Evolutionary conservation across 179 eudicot species (phyloP).

Genomic region (Gypsophila paniculata): DNA sequence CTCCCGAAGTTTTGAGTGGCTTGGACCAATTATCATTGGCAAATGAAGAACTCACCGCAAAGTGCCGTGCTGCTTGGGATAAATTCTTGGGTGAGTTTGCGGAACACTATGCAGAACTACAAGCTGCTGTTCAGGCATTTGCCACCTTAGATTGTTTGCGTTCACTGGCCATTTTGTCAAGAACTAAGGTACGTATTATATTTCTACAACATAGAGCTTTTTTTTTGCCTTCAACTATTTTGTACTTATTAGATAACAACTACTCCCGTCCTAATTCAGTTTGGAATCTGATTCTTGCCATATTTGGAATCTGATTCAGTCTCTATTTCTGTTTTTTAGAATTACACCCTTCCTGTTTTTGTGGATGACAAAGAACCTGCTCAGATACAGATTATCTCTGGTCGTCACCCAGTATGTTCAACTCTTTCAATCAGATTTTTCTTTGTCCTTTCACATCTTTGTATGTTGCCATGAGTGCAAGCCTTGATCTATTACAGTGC

Average conservation of each 20-base stretch:
- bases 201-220: neutral
- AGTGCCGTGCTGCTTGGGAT: constrained; percentile 75
- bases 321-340: constrained; percentile 40
- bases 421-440: neutral
- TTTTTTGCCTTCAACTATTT: too few relatives aligned
- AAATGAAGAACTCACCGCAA: constrained; percentile 66
- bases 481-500: too few relatives aligned
- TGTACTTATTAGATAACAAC: too few relatives aligned
- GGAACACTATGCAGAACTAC: constrained; percentile 63
- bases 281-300: neutral
- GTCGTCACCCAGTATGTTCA: constrained; percentile 83
- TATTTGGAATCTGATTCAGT: constrained; percentile 9
- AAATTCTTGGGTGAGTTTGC: constrained; percentile 58
- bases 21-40: constrained; percentile 70
- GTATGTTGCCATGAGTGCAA: neutral
- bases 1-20: constrained; percentile 75
- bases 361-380: constrained; percentile 62
- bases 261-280: too few relatives aligned
- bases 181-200: constrained; percentile 45
- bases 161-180: constrained; percentile 81
- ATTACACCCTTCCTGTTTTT: constrained; percentile 75
- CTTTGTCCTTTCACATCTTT: too few relatives aligned
- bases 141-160: constrained; percentile 85
- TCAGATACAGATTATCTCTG: constrained; percentile 63
- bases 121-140: constrained; percentile 81